Percentiles rank a stretch among this genome's conserved stretches.
Evolutionary conservation across 2,329 filamentous ascomycete genomes (phyloP).

Genomic region (Penicillium digitatum): DNA sequence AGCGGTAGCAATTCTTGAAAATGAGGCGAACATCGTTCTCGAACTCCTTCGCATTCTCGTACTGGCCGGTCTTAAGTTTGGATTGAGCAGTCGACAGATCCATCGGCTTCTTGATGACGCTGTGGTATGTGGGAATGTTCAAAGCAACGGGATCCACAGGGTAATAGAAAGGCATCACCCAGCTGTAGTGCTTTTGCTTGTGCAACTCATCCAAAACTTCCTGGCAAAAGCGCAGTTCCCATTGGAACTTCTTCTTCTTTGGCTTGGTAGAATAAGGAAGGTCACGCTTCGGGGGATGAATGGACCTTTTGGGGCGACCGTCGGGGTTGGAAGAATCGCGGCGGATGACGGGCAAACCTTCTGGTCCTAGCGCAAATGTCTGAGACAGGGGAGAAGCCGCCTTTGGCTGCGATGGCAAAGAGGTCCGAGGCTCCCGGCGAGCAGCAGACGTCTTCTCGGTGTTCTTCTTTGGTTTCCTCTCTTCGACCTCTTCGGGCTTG

Average conservation of each 20-base stretch:
- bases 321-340: constrained; percentile 76
- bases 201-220: constrained; percentile 73
- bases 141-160: constrained; percentile 92
- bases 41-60: constrained; percentile 78
- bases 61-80: constrained; percentile 74
- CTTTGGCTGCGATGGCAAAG: constrained; percentile 40
- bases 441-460: constrained; percentile 43
- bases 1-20: constrained; percentile 84
- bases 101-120: constrained; percentile 95
- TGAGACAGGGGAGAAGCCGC: constrained; percentile 41
- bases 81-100: constrained; percentile 76
- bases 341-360: constrained; percentile 76
- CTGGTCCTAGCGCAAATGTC: constrained; percentile 71
- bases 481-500: constrained; percentile 55
- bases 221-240: constrained; percentile 86
- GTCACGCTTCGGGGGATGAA: constrained; percentile 89
- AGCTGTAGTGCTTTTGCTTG: constrained; percentile 64
- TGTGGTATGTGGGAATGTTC: constrained; percentile 89
- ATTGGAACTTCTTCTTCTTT: constrained; percentile 84
- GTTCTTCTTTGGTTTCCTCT: constrained; percentile 55
- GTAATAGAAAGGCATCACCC: constrained; percentile 71
- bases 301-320: constrained; percentile 84
- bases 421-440: constrained; percentile 48
- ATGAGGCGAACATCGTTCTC: constrained; percentile 78
- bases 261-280: constrained; percentile 84